Conservation (phyloP, 108 stramenopile species). For the Chaetoceros muelleri region DNA sequence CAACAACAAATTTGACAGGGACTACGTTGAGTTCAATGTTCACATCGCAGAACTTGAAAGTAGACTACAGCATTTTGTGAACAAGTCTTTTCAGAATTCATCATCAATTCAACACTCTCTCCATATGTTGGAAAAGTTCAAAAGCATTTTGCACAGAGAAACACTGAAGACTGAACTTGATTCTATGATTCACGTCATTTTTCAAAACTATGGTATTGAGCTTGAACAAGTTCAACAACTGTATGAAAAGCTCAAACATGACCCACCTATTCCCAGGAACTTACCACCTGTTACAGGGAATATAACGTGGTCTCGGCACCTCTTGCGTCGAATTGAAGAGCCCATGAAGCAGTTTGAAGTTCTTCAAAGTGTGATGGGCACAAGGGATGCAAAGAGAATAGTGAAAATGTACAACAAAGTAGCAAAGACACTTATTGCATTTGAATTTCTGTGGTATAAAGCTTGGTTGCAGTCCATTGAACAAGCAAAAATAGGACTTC, state of each 20-base stretch:
- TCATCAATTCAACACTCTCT: slow-evolving; percentile 79
- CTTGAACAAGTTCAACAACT: slow-evolving; percentile 88
- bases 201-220: slow-evolving; percentile 85
- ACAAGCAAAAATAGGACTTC: slow-evolving; percentile 83
- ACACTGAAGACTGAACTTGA: slow-evolving; percentile 76
- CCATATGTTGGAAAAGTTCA: slow-evolving; percentile 74
- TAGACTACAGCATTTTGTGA: slow-evolving; percentile 77
- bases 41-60: slow-evolving; percentile 63
- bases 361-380: slow-evolving; percentile 60
- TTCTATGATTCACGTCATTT: slow-evolving; percentile 82
- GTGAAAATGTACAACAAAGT: slow-evolving; percentile 93
- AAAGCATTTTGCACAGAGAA: slow-evolving; percentile 78
- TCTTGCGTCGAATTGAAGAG: slow-evolving; percentile 85
- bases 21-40: slow-evolving; percentile 89
- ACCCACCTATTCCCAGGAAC: slow-evolving; percentile 81
- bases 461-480: slow-evolving; percentile 86
- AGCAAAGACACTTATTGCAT: slow-evolving; percentile 79
- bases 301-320: slow-evolving; percentile 82
- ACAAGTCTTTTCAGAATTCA: slow-evolving; percentile 82
- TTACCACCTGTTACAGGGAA: slow-evolving; percentile 85
- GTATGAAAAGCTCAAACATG: slow-evolving; percentile 85
- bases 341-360: slow-evolving; percentile 89
- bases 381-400: slow-evolving; percentile 78
- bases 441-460: slow-evolving; percentile 90
- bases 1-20: slow-evolving; percentile 81